phyloP scores from a whole-genome alignment of 164 flowering plant species.

The Umbilicus rupestris region DNA sequence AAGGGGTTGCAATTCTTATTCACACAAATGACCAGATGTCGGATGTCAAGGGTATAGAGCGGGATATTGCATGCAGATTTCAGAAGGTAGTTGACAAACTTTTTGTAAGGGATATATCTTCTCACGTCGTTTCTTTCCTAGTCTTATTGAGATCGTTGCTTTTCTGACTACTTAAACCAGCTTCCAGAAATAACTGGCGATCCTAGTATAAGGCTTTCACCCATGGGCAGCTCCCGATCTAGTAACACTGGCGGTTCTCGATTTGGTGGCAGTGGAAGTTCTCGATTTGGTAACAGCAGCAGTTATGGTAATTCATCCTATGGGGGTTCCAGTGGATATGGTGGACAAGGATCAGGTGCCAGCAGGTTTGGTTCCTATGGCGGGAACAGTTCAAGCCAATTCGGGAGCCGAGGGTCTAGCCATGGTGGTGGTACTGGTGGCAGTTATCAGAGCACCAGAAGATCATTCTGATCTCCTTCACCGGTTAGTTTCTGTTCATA shows the following conservation, averaged over 20 bases:
- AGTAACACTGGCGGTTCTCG: slow-evolving; percentile 12
- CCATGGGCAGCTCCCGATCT: slow-evolving; percentile 13
- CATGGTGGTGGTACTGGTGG: slow-evolving; percentile 13
- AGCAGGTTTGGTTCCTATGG: slow-evolving; percentile 24
- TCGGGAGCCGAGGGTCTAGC: slow-evolving; percentile 18
- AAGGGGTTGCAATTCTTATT: slow-evolving; percentile 74
- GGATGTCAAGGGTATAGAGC: slow-evolving; percentile 49
- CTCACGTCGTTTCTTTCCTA: background rate
- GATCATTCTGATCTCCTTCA: background rate
- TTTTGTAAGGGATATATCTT: background rate
- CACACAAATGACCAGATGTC: slow-evolving; percentile 45
- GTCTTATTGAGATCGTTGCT: background rate
- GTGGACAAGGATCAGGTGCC: slow-evolving; percentile 21
- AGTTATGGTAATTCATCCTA: slow-evolving; percentile 17
- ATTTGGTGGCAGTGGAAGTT: slow-evolving; percentile 12
- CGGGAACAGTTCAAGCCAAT: slow-evolving; percentile 22
- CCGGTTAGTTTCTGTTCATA: background rate
- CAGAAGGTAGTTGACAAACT: slow-evolving; percentile 33
- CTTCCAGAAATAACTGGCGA: slow-evolving; percentile 56
- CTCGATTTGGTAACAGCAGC: slow-evolving; percentile 14
- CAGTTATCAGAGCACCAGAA: background rate
- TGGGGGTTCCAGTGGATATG: slow-evolving; percentile 26
- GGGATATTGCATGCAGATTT: slow-evolving; percentile 66
- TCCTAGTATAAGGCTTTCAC: slow-evolving; percentile 29
- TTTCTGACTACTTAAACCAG: slow-evolving; percentile 23